Base-by-base conservation (phyloP, 192 early-diverging fungal species). In the Powellomyces hirtus region DNA sequence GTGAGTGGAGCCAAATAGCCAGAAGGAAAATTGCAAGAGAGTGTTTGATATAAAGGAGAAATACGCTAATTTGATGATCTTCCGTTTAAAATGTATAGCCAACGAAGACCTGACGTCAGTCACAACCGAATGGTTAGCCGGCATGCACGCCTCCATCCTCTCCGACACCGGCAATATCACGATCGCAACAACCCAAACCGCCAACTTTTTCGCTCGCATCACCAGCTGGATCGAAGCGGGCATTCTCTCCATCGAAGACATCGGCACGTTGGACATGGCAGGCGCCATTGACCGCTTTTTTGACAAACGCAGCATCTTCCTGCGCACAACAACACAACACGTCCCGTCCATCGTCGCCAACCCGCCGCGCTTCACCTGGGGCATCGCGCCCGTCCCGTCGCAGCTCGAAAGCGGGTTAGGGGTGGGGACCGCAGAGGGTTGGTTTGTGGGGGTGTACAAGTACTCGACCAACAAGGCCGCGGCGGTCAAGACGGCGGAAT, bases 391-490 rank as follows among this genome's bases (percentile, higher is more conserved):
- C 7, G 44, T 79, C 6, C 62, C 63, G 8, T 69, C 67, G 14
- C 26, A 56, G 38, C 63, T 53, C 42, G 64, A 68, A 20, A 31
- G 37, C 24, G 40, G 55, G 14, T n/a, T 57, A 7, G 70, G 70
- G 10, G 57, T 72, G 6, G 79, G 79, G 8, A 71, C 72, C 4
- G 22, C 52, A 8, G 73, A 68, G 16, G 79, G 75, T 13, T 75
- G 72, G 72, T 66, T 59, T 10, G 62, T 71, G 14, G 75, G 75
- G 40, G 75, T 72, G 0, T 77, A 75, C 67, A 65, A 61, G 49
- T 69, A 77, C 68, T 66, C 75, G 5, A 26, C 33, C 4, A 80
- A 80, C 62, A 64, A 66, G 33, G 46, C 34, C 11, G 75, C 72
- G 27, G 79, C 79, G 11, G 63, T 77, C 14, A 71, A 73, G 42